phyloP scores from a whole-genome alignment of 2,329 filamentous ascomycete genomes.

The Ophiostoma perfectum region DNA sequence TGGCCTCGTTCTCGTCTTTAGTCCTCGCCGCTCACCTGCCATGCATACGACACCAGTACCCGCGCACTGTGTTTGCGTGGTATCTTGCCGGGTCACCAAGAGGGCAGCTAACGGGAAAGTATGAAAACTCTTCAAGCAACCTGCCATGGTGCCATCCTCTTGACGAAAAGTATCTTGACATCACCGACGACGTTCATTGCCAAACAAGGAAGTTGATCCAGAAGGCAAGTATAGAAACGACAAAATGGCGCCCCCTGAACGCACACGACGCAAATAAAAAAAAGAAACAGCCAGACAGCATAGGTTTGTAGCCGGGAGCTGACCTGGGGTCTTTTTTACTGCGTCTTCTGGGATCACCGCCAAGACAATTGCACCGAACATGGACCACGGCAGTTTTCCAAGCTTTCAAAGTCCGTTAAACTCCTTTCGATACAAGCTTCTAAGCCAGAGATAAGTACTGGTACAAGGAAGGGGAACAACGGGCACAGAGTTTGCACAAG shows the following conservation, averaged over 20 bases:
- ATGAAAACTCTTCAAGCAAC: conserved; percentile 9
- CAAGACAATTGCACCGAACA: conserved; percentile 3
- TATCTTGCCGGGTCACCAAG: neutral
- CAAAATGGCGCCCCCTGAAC: conserved; percentile 12
- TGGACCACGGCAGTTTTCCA: conserved; percentile 11
- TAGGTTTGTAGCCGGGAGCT: neutral
- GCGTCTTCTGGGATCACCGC: neutral
- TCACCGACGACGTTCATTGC: conserved; percentile 5
- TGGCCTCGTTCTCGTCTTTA: neutral
- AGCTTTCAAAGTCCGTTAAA: conserved; percentile 4
- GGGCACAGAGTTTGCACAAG: neutral
- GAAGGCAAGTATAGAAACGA: conserved; percentile 10
- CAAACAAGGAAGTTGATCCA: conserved; percentile 7
- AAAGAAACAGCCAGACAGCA: neutral
- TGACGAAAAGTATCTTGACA: conserved; percentile 4
- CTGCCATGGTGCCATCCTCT: conserved; percentile 6
- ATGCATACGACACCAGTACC: neutral
- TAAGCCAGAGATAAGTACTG: neutral
- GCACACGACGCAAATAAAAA: neutral
- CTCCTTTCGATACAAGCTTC: neutral
- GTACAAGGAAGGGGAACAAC: neutral
- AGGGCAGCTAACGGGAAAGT: neutral
- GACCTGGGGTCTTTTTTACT: neutral
- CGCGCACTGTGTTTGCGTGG: neutral
- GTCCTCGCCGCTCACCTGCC: neutral